Conservation (phyloP, 441 rosid species). For the Pelargonium fulgidum region DNA sequence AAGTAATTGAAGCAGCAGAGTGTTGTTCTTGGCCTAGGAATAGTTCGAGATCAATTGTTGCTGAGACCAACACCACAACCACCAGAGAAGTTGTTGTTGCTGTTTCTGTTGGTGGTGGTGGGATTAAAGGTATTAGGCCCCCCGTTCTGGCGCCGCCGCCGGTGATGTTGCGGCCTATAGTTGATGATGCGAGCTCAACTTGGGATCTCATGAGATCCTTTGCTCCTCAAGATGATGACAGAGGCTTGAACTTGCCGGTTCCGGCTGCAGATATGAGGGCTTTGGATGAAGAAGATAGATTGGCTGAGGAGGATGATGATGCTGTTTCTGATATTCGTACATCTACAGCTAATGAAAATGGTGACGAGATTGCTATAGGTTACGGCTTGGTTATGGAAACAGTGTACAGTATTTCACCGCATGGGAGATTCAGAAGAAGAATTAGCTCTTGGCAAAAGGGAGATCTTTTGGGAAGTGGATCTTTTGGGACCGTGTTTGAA, state of each 20-base stretch:
- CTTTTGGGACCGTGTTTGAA: slow-evolving; percentile 20
- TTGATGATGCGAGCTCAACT: slow-evolving; percentile 21
- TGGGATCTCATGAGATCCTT: slow-evolving; percentile 18
- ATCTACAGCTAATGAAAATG: slow-evolving; percentile 19
- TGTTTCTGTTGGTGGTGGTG: background rate
- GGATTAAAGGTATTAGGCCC: slow-evolving; percentile 22
- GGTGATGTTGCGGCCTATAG: slow-evolving; percentile 14
- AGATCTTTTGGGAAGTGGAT: slow-evolving; percentile 21
- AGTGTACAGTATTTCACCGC: slow-evolving; percentile 15
- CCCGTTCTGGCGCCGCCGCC: slow-evolving; percentile 24
- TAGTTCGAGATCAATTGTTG: slow-evolving; percentile 2
- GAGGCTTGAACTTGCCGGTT: background rate
- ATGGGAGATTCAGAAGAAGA: slow-evolving; percentile 13
- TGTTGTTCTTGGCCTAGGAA: slow-evolving; percentile 2
- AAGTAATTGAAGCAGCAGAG: background rate
- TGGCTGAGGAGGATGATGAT: slow-evolving; percentile 13
- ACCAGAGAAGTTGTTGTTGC: background rate
- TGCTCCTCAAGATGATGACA: slow-evolving; percentile 18
- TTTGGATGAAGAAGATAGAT: slow-evolving; percentile 17
- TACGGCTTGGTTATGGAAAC: background rate
- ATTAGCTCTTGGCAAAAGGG: slow-evolving; percentile 21
- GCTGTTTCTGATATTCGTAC: slow-evolving; percentile 6
- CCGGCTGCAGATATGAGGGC: slow-evolving; percentile 10
- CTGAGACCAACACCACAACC: background rate
- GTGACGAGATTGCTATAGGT: slow-evolving; percentile 20